These are phyloP conservation scores for Paraphaeosphaeria sporulosa DNA, from an alignment of 2,329 filamentous ascomycete genomes.

Conservation along the genomic window DNA sequence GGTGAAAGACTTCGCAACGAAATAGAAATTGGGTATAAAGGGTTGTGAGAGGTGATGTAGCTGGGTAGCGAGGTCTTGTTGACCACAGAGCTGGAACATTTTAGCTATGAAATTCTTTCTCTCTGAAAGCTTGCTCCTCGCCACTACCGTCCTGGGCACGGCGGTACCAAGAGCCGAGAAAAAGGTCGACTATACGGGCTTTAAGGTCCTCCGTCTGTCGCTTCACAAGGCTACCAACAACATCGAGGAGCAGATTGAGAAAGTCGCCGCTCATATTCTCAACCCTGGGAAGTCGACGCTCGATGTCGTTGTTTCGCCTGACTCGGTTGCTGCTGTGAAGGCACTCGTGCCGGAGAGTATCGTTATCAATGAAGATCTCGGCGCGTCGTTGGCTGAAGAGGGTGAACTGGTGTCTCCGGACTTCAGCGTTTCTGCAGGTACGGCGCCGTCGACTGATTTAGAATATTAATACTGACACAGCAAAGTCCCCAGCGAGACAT, in stretches of 20 bases:
- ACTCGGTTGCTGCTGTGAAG: constrained; percentile 40
- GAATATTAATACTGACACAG: constrained; percentile 12
- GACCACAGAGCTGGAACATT: constrained; percentile 6
- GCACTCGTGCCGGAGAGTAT: constrained; percentile 36
- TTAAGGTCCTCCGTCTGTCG: constrained; percentile 43
- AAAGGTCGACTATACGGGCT: constrained; percentile 48
- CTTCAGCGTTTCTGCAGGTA: constrained; percentile 39
- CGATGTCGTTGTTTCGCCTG: constrained; percentile 47
- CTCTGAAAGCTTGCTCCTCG: constrained; percentile 35
- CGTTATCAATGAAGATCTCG: constrained; percentile 45
- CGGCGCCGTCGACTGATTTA: neutral
- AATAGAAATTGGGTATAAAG: constrained; percentile 1
- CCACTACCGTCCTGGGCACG: constrained; percentile 30
- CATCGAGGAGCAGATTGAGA: constrained; percentile 39
- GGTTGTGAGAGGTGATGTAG: neutral
- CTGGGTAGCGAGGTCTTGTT: constrained; percentile 7
- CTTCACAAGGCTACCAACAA: constrained; percentile 28
- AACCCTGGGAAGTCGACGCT: constrained; percentile 41
- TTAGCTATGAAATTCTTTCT: constrained; percentile 39
- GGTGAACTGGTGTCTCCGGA: constrained; percentile 35
- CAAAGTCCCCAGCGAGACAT: constrained; percentile 41
- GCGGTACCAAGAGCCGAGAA: constrained; percentile 36
- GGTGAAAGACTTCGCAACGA: neutral
- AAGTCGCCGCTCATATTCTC: constrained; percentile 41
- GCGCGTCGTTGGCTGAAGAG: constrained; percentile 43